phyloP scores from a whole-genome alignment of 139 green algal species.

The Chlorella ohadii region DNA sequence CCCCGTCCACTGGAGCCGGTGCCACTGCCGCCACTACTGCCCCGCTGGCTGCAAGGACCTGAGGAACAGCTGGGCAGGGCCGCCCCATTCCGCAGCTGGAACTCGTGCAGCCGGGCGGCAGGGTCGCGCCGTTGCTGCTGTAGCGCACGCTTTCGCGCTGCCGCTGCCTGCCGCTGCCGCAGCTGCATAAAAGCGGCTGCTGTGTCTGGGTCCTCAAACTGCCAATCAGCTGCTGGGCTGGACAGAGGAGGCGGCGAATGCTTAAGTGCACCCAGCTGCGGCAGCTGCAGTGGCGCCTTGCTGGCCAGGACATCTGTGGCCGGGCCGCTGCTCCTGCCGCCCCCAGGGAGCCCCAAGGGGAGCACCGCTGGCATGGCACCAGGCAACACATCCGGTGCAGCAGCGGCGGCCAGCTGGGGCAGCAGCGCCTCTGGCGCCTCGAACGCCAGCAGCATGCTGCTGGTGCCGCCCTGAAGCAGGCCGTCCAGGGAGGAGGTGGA shows the following conservation, averaged over 20 bases:
- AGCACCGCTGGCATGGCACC: too few species aligned
- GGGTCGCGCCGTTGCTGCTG: background rate
- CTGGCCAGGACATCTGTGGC: background rate
- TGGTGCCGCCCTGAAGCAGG: background rate
- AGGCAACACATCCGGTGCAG: background rate
- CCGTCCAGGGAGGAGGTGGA: background rate
- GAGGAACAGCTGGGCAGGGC: too few species aligned
- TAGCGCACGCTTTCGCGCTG: background rate
- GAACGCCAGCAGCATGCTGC: background rate
- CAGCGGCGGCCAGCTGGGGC: background rate
- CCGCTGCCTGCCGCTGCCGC: background rate
- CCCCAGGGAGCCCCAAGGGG: background rate
- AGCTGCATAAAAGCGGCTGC: slow-evolving; percentile 19
- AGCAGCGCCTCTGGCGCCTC: background rate
- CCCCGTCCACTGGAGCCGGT: background rate
- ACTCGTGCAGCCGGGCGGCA: background rate
- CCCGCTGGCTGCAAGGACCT: background rate
- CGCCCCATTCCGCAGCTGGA: background rate
- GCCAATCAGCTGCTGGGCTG: background rate
- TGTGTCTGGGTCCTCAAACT: slow-evolving; percentile 1
- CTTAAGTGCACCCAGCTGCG: background rate
- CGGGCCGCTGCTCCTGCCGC: background rate
- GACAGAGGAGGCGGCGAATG: too few species aligned
- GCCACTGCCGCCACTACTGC: background rate
- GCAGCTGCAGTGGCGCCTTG: background rate